Percentiles rank a stretch among this genome's conserved stretches.
phyloP scores from a whole-genome alignment of 805 yeast species.

The Suhomyces emberorum region DNA sequence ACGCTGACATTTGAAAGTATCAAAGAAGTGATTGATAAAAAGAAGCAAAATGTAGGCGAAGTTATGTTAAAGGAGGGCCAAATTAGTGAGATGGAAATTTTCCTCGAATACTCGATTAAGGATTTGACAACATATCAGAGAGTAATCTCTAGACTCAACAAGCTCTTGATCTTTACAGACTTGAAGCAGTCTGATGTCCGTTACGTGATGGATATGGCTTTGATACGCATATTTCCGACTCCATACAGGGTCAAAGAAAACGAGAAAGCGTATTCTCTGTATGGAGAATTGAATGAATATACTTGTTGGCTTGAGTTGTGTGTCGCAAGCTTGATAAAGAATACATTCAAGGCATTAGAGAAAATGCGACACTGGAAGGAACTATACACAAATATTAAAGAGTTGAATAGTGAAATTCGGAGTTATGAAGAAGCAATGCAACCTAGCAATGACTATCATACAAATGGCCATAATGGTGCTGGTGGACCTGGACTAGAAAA shows the following conservation, averaged over 20 bases:
- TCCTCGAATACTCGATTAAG: conserved; percentile 43
- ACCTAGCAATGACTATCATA: background rate
- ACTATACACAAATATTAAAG: conserved; percentile 24
- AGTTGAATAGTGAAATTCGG: conserved; percentile 26
- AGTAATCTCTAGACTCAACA: conserved; percentile 33
- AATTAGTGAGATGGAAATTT: conserved; percentile 43
- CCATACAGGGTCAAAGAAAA: background rate
- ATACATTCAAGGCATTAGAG: conserved; percentile 19
- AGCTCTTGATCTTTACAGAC: conserved; percentile 30
- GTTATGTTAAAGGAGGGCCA: conserved; percentile 19
- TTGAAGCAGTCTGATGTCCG: conserved; percentile 33
- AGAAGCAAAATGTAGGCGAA: conserved; percentile 19
- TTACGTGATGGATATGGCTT: conserved; percentile 16
- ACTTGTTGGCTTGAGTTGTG: conserved; percentile 24
- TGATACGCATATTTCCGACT: background rate
- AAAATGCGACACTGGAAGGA: conserved; percentile 31
- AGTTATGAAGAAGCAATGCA: conserved; percentile 19
- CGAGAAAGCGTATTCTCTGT: conserved; percentile 6
- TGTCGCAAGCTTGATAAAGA: conserved; percentile 20
- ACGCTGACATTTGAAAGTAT: conserved; percentile 34
- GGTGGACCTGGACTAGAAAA: too few species aligned
- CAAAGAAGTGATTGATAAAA: conserved; percentile 20
- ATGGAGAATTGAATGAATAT: conserved; percentile 12
- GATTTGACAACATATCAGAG: conserved; percentile 37
- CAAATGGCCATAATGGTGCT: too few species aligned